A percentile compares a stretch with the other conserved stretches of the same genome.
These are phyloP conservation scores for Diddensiella santjacobensis DNA, from an alignment of 805 yeast genomes.

Conservation along the genomic window DNA sequence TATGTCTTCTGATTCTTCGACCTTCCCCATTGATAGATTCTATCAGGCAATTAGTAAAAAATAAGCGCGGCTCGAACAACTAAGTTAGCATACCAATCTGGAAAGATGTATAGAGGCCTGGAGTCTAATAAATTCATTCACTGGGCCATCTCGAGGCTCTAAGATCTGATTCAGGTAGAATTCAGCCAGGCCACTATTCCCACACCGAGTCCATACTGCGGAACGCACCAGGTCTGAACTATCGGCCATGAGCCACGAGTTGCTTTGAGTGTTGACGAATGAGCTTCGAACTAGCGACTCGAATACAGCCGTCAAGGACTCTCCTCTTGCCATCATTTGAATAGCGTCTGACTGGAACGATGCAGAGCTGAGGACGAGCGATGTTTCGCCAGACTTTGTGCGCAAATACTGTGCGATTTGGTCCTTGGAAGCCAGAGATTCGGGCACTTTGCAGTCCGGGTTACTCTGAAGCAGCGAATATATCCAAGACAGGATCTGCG, in stretches of 20 bases:
- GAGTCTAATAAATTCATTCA: constrained; percentile 5
- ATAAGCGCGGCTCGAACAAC: neutral
- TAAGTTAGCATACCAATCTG: constrained; percentile 1
- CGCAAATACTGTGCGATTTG: constrained; percentile 64
- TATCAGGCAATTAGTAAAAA: neutral
- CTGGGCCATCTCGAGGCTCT: neutral
- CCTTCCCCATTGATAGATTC: neutral
- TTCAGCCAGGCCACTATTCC: constrained; percentile 15
- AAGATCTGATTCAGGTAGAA: constrained; percentile 10
- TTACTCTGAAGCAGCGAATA: constrained; percentile 63
- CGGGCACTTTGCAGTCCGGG: constrained; percentile 49
- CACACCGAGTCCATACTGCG: constrained; percentile 23
- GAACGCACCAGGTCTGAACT: constrained; percentile 11
- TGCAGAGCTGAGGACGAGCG: constrained; percentile 13
- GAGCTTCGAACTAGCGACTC: constrained; percentile 29
- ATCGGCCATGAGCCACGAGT: constrained; percentile 5
- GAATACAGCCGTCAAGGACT: constrained; percentile 37
- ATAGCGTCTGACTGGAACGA: constrained; percentile 20
- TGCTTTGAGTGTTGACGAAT: constrained; percentile 17
- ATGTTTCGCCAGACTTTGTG: constrained; percentile 46
- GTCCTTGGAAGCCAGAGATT: constrained; percentile 54
- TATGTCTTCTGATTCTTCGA: neutral
- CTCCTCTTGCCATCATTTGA: constrained; percentile 16
- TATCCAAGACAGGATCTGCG: constrained; percentile 53
- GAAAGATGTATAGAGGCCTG: constrained; percentile 10